These are phyloP conservation scores for Corylus americana DNA, from an alignment of 306 rosid genomes.

Conservation along the genomic window DNA sequence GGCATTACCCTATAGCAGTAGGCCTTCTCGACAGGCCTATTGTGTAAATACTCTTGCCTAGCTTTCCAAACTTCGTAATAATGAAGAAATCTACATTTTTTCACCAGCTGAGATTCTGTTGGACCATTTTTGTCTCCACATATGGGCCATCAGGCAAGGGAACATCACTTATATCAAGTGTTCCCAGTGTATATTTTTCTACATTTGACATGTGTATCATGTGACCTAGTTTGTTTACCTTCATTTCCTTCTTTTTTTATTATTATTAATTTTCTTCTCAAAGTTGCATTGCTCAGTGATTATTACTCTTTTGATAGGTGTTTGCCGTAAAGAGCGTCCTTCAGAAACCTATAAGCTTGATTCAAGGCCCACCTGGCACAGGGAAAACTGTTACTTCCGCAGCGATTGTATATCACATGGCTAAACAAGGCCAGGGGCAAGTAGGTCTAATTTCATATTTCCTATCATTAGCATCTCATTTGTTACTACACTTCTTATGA, in stretches of 20 bases:
- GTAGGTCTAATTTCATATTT: conserved; percentile 29
- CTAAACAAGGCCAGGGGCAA: conserved; percentile 99
- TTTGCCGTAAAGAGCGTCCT: conserved; percentile 98
- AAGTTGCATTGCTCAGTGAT: conserved; percentile 11
- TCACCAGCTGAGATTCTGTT: background rate
- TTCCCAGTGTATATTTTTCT: background rate
- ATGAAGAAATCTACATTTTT: background rate
- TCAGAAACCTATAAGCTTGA: conserved; percentile 98
- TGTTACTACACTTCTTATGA: background rate
- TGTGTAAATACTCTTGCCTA: background rate
- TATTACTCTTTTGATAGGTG: conserved; percentile 50
- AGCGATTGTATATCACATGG: conserved; percentile 99
- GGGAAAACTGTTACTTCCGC: conserved; percentile 99
- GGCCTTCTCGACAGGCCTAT: background rate
- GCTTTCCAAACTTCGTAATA: background rate
- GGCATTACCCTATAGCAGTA: background rate
- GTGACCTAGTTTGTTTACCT: background rate
- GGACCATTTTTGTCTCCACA: background rate
- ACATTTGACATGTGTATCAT: background rate
- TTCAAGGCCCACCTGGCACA: conserved; percentile 99
- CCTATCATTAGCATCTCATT: background rate
- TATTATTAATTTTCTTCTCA: no score
- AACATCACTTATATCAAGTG: background rate
- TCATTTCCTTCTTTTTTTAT: background rate
- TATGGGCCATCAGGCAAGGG: background rate